Percentiles rank a stretch among this genome's conserved stretches.
phyloP scores from a whole-genome alignment of 1,284 basidiomycete genomes.

The Melampsora abietis-canadensis region DNA sequence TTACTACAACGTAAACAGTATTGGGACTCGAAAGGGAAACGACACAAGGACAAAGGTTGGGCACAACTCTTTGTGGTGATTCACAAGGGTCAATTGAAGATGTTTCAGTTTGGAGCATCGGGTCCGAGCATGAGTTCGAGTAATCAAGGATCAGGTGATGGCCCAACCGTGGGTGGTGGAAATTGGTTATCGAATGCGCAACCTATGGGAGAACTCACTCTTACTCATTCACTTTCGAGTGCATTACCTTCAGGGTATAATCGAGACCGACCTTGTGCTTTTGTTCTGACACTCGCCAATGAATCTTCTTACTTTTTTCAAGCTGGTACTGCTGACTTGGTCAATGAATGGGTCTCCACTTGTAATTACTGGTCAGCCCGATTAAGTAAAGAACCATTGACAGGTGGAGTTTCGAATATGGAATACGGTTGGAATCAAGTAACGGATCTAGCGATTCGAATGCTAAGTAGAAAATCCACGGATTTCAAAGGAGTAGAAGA shows the following conservation, averaged over 20 bases:
- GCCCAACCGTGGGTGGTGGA: slow-evolving; percentile 76
- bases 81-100: slow-evolving; percentile 83
- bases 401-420: slow-evolving; percentile 95
- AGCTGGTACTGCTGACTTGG: slow-evolving; percentile 92
- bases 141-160: slow-evolving; percentile 61
- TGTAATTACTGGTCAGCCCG: slow-evolving; percentile 99
- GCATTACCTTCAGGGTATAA: slow-evolving; percentile 88
- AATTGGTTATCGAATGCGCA: slow-evolving; percentile 96
- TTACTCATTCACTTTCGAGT: slow-evolving; percentile 84
- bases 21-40: slow-evolving; percentile 77
- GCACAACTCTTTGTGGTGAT: slow-evolving; percentile 81
- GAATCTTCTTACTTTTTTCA: slow-evolving; percentile 94
- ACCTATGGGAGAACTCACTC: slow-evolving; percentile 70
- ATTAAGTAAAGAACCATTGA: slow-evolving; percentile 83
- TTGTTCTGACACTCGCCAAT: slow-evolving; percentile 83
- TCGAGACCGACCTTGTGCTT: slow-evolving; percentile 81
- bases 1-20: slow-evolving; percentile 90
- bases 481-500: slow-evolving; percentile 54
- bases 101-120: slow-evolving; percentile 63
- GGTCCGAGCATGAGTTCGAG: slow-evolving; percentile 58
- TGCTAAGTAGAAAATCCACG: slow-evolving; percentile 47
- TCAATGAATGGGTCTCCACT: slow-evolving; percentile 95
- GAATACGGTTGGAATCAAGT: slow-evolving; percentile 96
- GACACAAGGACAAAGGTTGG: slow-evolving; percentile 82
- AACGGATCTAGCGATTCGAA: slow-evolving; percentile 55